A percentile compares a stretch with the other conserved stretches of the same genome.
phyloP scores from a whole-genome alignment of 1,284 basidiomycete genomes.

The Mycosarcoma mackinlayi region DNA sequence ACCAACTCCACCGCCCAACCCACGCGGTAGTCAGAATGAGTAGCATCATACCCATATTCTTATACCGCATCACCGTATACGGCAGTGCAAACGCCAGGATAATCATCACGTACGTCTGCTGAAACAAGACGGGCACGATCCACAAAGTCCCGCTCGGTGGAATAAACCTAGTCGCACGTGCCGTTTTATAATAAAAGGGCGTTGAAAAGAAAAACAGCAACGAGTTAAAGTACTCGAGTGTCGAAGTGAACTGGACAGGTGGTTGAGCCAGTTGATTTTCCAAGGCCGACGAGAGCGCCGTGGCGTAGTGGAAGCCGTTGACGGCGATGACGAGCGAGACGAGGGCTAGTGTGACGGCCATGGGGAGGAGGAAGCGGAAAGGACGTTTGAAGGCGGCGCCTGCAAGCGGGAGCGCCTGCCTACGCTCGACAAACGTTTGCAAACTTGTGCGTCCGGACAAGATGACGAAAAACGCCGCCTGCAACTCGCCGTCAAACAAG shows the following conservation, averaged over 20 bases:
- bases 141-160: conserved; percentile 50
- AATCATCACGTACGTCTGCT: conserved; percentile 55
- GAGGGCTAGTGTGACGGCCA: conserved; percentile 48
- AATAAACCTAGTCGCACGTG: conserved; percentile 40
- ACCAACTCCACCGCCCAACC: conserved; percentile 58
- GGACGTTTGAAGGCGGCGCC: conserved; percentile 58
- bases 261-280: conserved; percentile 47
- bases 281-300: conserved; percentile 11
- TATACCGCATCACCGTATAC: conserved; percentile 47
- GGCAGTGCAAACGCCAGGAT: conserved; percentile 52
- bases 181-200: conserved; percentile 26
- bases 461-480: conserved; percentile 52
- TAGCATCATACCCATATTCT: conserved; percentile 42
- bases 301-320: conserved; percentile 47
- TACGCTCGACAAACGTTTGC: conserved; percentile 55
- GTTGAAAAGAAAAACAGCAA: conserved; percentile 50
- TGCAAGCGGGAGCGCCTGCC: conserved; percentile 36
- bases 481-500: conserved; percentile 54
- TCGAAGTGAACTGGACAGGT: conserved; percentile 30
- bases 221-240: conserved; percentile 55
- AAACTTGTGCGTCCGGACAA: conserved; percentile 43
- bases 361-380: conserved; percentile 48
- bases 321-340: conserved; percentile 37
- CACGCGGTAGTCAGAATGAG: conserved; percentile 53
- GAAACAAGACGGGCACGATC: conserved; percentile 54